Base-by-base conservation (phyloP, 208 protist genomes). In the Trypanosoma mega region DNA sequence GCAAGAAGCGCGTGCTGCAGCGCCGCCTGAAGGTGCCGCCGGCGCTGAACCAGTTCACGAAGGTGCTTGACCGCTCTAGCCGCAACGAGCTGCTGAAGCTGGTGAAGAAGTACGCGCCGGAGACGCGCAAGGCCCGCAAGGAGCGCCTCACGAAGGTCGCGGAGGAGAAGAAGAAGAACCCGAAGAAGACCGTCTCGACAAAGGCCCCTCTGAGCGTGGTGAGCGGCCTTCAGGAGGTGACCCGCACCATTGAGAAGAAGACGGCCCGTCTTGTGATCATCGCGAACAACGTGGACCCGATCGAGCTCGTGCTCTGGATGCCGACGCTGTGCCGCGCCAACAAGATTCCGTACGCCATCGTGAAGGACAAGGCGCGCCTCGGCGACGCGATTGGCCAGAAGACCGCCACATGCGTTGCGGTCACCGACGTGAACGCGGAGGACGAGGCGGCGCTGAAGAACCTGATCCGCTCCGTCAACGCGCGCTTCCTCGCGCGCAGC, bases 201-300 rank as follows among this genome's bases (percentile, higher is more conserved):
- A 94, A 98, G 76, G 97, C 96, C 52, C 90, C 93, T 16, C 58
- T 92, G 44, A 60, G 75, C 63, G 67, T 99, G 27, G 93, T 98
- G 61, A 98, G 71, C 63, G 99, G 99, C 54, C 78, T 99, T 55
- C 99, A 99, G 90, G 84, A 99, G 80, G 94, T 99, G 71, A 98
- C 97, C 46, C 82, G 80, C 54, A 80, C 98, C 20, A 93, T 99
- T 61, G 98, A 99, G 91, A 87, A 92, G 72, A 99, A 99, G 90
- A 98, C 98, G 71, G 99, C 98, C 26, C 93, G 96, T 70, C 79
- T 99, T 24, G 99, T 99, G 58, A 85, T 99, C 57, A 99, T 99
- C 64, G 98, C 99, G 44, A 96, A 99, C 90, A 99, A 99, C 85
- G 98, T 99, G 65, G 98, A 99, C 75, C 99, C 99, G 57, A 92